These are phyloP conservation scores for Cyberlindnera mississippiensis DNA, from an alignment of 805 yeast genomes.

Conservation along the genomic window DNA sequence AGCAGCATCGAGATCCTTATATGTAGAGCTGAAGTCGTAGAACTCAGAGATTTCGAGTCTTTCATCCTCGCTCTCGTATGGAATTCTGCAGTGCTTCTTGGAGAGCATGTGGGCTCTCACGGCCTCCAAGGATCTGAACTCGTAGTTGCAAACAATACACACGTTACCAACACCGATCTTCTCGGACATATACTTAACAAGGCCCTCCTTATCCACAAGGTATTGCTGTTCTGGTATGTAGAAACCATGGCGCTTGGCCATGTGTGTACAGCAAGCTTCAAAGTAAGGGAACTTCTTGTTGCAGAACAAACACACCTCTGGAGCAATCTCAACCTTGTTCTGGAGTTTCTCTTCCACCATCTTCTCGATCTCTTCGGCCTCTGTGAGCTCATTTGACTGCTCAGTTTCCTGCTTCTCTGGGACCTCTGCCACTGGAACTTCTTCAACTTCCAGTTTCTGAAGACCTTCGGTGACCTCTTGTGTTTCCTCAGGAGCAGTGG, in stretches of 20 bases:
- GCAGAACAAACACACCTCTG: slow-evolving; percentile 54
- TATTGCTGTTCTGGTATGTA: slow-evolving; percentile 82
- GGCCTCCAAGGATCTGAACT: slow-evolving; percentile 80
- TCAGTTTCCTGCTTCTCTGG: slow-evolving; percentile 5
- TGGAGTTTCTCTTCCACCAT: slow-evolving; percentile 36
- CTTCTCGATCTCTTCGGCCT: slow-evolving; percentile 36
- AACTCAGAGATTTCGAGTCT: slow-evolving; percentile 85
- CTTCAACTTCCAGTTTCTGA: neutral
- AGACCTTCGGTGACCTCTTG: slow-evolving; percentile 1
- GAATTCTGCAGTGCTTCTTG: slow-evolving; percentile 85
- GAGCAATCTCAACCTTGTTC: slow-evolving; percentile 43
- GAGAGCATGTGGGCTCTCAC: slow-evolving; percentile 87
- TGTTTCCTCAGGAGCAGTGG: neutral
- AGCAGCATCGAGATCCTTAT: slow-evolving; percentile 32
- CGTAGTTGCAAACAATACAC: slow-evolving; percentile 79
- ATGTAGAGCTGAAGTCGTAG: slow-evolving; percentile 82
- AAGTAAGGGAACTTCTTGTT: slow-evolving; percentile 40
- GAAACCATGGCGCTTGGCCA: slow-evolving; percentile 77
- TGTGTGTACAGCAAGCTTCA: slow-evolving; percentile 60
- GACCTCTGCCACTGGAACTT: neutral
- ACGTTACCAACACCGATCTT: slow-evolving; percentile 90
- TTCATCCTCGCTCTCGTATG: slow-evolving; percentile 82
- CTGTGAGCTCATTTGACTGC: slow-evolving; percentile 28
- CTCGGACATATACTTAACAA: slow-evolving; percentile 76
- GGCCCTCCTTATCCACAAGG: slow-evolving; percentile 66